Evolutionary conservation across 176 grass and related monocot species (phyloP).

Genomic region (Echinochloa phyllopogon): DNA sequence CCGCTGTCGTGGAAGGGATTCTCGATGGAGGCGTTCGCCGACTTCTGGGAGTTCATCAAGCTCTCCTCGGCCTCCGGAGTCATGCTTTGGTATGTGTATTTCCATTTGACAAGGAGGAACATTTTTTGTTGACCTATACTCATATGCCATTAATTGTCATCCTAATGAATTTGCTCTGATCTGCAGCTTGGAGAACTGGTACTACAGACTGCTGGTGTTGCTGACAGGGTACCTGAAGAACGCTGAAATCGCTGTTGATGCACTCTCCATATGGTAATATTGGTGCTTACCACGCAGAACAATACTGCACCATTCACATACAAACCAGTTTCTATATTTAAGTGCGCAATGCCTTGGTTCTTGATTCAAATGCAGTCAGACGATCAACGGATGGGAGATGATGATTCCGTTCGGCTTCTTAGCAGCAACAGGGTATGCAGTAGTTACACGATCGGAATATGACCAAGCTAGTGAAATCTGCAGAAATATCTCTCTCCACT

Average conservation of each 20-base stretch:
- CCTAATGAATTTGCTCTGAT: background rate
- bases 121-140: background rate
- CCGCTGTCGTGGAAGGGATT: slow-evolving; percentile 63
- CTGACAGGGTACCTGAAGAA: slow-evolving; percentile 73
- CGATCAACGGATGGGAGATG: slow-evolving; percentile 80
- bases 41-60: slow-evolving; percentile 65
- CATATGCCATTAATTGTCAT: background rate
- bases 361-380: slow-evolving; percentile 51
- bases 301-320: background rate
- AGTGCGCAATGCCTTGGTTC: background rate
- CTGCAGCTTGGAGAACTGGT: slow-evolving; percentile 83
- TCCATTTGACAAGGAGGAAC: background rate
- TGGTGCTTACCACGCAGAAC: background rate
- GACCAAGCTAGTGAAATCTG: background rate
- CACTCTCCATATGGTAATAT: slow-evolving; percentile 73
- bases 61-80: slow-evolving; percentile 61
- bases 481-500: background rate
- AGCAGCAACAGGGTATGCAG: slow-evolving; percentile 76
- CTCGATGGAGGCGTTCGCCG: slow-evolving; percentile 60
- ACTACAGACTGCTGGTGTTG: slow-evolving; percentile 64
- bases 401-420: slow-evolving; percentile 90
- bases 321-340: background rate
- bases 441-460: background rate
- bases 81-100: slow-evolving; percentile 70
- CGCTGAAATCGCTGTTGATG: slow-evolving; percentile 75